phyloP scores from a whole-genome alignment of 2,329 filamentous ascomycete species.

The Colletotrichum endophyticum region DNA sequence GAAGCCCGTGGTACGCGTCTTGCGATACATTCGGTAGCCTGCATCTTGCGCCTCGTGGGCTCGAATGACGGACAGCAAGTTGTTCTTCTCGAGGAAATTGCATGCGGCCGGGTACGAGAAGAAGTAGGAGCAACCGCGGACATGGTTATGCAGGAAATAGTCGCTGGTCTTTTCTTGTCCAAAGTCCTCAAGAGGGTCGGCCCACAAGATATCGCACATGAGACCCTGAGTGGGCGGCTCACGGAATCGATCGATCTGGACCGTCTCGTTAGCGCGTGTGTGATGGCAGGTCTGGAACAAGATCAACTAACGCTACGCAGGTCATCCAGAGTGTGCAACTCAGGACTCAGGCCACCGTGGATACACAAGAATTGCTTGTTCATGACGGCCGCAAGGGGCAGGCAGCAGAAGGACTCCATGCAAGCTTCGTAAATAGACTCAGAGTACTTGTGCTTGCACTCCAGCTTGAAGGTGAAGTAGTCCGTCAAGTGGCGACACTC shows the following conservation, averaged over 20 bases:
- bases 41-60: slow-evolving; percentile 99
- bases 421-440: slow-evolving; percentile 96
- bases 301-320: slow-evolving; percentile 71
- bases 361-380: slow-evolving; percentile 99
- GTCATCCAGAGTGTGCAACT: slow-evolving; percentile 94
- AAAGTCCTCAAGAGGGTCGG: slow-evolving; percentile 96
- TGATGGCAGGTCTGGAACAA: neutral
- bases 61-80: slow-evolving; percentile 93
- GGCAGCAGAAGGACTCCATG: slow-evolving; percentile 95
- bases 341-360: slow-evolving; percentile 93
- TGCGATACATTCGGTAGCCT: slow-evolving; percentile 98
- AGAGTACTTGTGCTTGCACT: slow-evolving; percentile 99
- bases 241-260: slow-evolving; percentile 92
- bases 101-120: slow-evolving; percentile 98
- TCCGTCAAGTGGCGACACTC: slow-evolving; percentile 98
- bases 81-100: slow-evolving; percentile 98
- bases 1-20: slow-evolving; percentile 97
- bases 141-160: slow-evolving; percentile 97
- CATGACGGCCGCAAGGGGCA: slow-evolving; percentile 96
- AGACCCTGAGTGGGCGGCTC: slow-evolving; percentile 96
- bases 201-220: slow-evolving; percentile 99
- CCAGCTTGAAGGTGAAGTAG: slow-evolving; percentile 99
- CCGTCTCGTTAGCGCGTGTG: neutral
- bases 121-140: slow-evolving; percentile 98
- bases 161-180: slow-evolving; percentile 98